Conservation (phyloP, 441 rosid genomes). For the Pelargonium australe region DNA sequence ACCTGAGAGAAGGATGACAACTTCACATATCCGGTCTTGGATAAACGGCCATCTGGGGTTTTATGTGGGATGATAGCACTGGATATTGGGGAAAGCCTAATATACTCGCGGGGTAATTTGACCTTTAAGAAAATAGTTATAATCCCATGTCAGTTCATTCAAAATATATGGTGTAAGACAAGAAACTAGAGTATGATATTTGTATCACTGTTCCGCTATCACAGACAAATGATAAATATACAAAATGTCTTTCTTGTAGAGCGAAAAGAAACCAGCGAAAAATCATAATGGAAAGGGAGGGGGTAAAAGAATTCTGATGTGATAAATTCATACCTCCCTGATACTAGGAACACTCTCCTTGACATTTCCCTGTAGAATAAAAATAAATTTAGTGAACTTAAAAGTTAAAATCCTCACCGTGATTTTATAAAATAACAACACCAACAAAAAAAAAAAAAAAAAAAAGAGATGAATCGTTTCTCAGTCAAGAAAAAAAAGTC, state of each 20-base stretch:
- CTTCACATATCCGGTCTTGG: conserved; percentile 78
- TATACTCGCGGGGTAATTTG: conserved; percentile 63
- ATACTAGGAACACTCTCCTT: conserved; percentile 29
- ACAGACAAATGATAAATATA: not conserved
- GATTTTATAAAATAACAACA: not conserved
- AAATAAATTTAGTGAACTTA: not conserved
- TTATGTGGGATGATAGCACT: conserved; percentile 73
- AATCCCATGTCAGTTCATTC: conserved; percentile 14
- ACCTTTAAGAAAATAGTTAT: conserved; percentile 41
- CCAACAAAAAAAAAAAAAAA: not conserved
- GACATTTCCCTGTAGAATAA: conserved; percentile 35
- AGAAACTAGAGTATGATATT: not conserved
- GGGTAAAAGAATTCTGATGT: not conserved
- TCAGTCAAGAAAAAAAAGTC: not conserved
- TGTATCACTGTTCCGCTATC: not conserved
- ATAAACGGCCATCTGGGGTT: conserved; percentile 52
- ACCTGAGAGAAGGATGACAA: conserved; percentile 79
- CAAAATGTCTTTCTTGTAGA: not conserved
- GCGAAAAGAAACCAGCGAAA: not conserved
- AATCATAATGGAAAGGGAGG: not conserved
- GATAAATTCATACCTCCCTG: conserved; percentile 53
- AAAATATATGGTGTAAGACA: conserved; percentile 2
- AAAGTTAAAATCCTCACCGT: not conserved
- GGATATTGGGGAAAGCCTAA: conserved; percentile 70
- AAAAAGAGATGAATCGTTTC: not conserved